These are phyloP conservation scores for Saturnispora mendoncae DNA, from an alignment of 805 yeast species.

Conservation along the genomic window DNA sequence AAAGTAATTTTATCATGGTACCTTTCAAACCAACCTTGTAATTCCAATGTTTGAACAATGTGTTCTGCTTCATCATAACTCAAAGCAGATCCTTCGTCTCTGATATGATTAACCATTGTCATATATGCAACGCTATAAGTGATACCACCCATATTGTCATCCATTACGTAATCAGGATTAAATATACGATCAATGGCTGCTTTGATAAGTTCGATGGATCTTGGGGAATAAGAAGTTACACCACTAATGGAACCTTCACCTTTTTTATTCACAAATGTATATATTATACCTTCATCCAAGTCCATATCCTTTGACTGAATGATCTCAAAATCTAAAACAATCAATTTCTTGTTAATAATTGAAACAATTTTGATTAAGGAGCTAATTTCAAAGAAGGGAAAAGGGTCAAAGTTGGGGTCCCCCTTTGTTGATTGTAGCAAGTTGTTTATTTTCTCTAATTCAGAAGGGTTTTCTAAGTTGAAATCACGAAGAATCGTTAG, in stretches of 20 bases:
- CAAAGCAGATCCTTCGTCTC: slow-evolving; percentile 5
- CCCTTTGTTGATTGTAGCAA: slow-evolving; percentile 1
- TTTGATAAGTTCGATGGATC: slow-evolving; percentile 40
- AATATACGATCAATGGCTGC: slow-evolving; percentile 34
- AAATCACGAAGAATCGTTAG: slow-evolving; percentile 1
- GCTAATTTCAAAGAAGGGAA: background rate
- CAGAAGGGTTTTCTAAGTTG: background rate
- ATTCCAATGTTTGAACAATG: slow-evolving; percentile 33
- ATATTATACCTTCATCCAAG: slow-evolving; percentile 25
- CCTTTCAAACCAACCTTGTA: slow-evolving; percentile 47
- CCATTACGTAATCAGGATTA: slow-evolving; percentile 14
- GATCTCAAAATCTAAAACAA: slow-evolving; percentile 34
- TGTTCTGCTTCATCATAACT: slow-evolving; percentile 27
- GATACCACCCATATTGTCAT: slow-evolving; percentile 1
- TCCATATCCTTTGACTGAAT: slow-evolving; percentile 25
- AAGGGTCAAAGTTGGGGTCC: slow-evolving; percentile 6
- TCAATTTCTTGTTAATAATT: slow-evolving; percentile 25
- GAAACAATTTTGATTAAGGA: slow-evolving; percentile 14
- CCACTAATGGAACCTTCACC: slow-evolving; percentile 32
- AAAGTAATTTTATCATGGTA: slow-evolving; percentile 28
- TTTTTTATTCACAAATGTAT: slow-evolving; percentile 33
- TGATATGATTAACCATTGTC: slow-evolving; percentile 9
- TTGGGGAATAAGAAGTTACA: slow-evolving; percentile 29
- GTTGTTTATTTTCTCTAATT: background rate
- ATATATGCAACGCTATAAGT: slow-evolving; percentile 11